These are phyloP conservation scores for Reutealis trisperma DNA, from an alignment of 345 rosid genomes.

Conservation along the genomic window DNA sequence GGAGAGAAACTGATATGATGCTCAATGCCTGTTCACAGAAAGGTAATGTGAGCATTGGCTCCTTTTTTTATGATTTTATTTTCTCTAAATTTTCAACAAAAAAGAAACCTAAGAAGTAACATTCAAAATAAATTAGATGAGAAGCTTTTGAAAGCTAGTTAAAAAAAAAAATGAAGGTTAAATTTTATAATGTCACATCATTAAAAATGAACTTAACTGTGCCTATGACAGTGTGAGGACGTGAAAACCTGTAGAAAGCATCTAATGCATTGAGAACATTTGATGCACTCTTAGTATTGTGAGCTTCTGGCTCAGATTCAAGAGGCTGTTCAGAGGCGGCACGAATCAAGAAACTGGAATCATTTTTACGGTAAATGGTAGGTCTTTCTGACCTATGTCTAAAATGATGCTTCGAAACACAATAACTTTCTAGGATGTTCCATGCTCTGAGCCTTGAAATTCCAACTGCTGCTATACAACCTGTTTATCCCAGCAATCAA, in stretches of 20 bases:
- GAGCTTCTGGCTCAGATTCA: slow-evolving; percentile 52
- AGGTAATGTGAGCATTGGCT: neutral
- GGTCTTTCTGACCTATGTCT: slow-evolving; percentile 25
- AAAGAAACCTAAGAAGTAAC: too few species aligned
- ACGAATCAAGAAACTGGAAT: slow-evolving; percentile 41
- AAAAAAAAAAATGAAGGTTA: slow-evolving; percentile 4
- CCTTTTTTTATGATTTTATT: too few species aligned
- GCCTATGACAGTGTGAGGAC: slow-evolving; percentile 94
- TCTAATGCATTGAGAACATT: slow-evolving; percentile 47
- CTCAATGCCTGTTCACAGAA: slow-evolving; percentile 65
- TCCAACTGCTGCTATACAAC: slow-evolving; percentile 34
- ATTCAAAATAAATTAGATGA: neutral
- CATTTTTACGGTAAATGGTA: slow-evolving; percentile 22
- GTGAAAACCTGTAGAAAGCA: slow-evolving; percentile 88
- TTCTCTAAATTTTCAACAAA: too few species aligned
- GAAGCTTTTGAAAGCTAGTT: neutral
- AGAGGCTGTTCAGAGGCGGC: slow-evolving; percentile 62
- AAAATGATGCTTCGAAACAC: slow-evolving; percentile 26
- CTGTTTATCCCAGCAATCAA: slow-evolving; percentile 15
- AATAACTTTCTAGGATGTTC: slow-evolving; percentile 25
- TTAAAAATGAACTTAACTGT: slow-evolving; percentile 67
- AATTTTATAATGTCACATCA: neutral
- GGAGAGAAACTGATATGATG: slow-evolving; percentile 88
- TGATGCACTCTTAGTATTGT: slow-evolving; percentile 37
- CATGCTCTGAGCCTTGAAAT: slow-evolving; percentile 38